Base-by-base conservation (phyloP, 768 basidiomycete species). In the Pluteus cervinus region DNA sequence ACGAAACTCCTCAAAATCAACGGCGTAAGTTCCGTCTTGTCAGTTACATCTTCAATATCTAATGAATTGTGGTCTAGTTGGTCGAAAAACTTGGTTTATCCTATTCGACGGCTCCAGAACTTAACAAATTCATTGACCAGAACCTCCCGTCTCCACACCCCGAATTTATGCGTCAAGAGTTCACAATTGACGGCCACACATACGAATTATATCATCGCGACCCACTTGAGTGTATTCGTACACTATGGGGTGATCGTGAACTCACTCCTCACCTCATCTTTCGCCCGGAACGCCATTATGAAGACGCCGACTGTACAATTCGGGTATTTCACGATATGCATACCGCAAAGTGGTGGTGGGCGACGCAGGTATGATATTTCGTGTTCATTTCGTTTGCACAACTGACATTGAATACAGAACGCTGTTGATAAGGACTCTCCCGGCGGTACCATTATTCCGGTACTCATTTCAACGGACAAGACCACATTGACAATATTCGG, bases 291-390 rank as follows among this genome's bases (percentile, higher is more conserved):
- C 33, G 40, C 2, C 60, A 62, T 32, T 63, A 50, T 24, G 28
- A 41, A 3, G 58, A 58, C 28, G 39, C 30, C 2, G 45, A 51
- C 2, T 20, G 48, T 7, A 50, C 30, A 5, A 23, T 33, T 2
- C 15, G 26, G 4, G 11, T 55, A 15, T 59, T 49, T 17, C 48
- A 52, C 36, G 62, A 66, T 20, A 52, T 66, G 51, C 46, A 67
- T 18, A 66, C 61, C 0, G 63, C 61, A 0, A 55, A 53, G 35
- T 71, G 69, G 69, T 69, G 68, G 68, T 71, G 68, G 68, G 18
- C 26, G 11, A 57, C 57, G 2, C 67, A 70, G 54, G 68, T 65
- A 45, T 11, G 58, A 29, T 17, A 16, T 28, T 18, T 17, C 18
- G 24, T 16, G 28, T 35, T 9, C 7, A 14, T 5, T 11, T 20